These are phyloP conservation scores for Coriaria nepalensis DNA, from an alignment of 306 rosid species.

Conservation along the genomic window DNA sequence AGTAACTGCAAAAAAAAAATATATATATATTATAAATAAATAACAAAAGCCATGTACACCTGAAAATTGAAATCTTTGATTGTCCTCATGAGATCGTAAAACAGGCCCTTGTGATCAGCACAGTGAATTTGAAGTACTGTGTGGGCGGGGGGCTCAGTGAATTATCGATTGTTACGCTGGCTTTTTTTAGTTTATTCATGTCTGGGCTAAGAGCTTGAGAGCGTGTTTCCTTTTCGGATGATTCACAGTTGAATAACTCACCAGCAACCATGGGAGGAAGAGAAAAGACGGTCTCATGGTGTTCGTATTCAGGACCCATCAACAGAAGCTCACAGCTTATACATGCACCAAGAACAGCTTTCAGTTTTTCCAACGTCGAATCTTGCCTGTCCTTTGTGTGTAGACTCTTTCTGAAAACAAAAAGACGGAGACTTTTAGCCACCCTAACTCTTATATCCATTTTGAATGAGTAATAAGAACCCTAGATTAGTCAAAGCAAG, in stretches of 20 bases:
- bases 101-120: constrained; percentile 65
- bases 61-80: constrained; percentile 52
- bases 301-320: constrained; percentile 48
- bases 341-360: constrained; percentile 39
- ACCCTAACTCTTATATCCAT: no score
- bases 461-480: no score
- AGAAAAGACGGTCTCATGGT: constrained; percentile 36
- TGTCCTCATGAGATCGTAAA: constrained; percentile 65
- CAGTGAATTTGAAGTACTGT: constrained; percentile 54
- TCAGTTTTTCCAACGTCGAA: constrained; percentile 36
- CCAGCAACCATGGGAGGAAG: constrained; percentile 37
- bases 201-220: constrained; percentile 58
- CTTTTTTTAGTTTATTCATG: constrained; percentile 42
- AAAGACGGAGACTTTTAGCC: no score
- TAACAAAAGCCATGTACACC: constrained; percentile 25
- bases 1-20: constrained; percentile 5
- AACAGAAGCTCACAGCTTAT: constrained; percentile 51
- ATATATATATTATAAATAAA: no score
- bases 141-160: constrained; percentile 58
- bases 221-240: constrained; percentile 30
- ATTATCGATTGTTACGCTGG: constrained; percentile 45
- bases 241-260: constrained; percentile 44
- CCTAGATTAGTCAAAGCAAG: no score
- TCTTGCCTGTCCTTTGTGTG: constrained; percentile 55
- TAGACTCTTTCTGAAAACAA: constrained; percentile 33